These are phyloP conservation scores for Cryptosporidium bovis DNA, from an alignment of 169 alveolate genomes.

Conservation along the genomic window DNA sequence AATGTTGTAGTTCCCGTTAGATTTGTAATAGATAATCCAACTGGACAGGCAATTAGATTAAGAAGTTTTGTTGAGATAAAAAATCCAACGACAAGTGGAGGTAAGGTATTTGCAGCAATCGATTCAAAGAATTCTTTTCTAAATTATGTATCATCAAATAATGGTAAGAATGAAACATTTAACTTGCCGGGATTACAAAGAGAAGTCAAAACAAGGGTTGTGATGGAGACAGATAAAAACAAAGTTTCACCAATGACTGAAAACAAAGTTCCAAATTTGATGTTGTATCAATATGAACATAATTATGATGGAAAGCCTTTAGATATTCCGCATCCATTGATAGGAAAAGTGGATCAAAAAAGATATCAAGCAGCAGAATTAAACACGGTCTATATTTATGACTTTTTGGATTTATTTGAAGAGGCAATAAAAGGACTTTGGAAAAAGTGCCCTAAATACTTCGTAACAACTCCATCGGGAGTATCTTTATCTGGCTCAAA, in stretches of 20 bases:
- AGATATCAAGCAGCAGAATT: slow-evolving; percentile 75
- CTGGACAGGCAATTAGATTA: slow-evolving; percentile 76
- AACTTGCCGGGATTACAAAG: slow-evolving; percentile 17
- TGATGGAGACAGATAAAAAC: neutral
- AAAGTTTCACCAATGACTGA: neutral
- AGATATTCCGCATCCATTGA: slow-evolving; percentile 76
- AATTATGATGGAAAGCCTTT: slow-evolving; percentile 77
- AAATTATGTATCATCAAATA: slow-evolving; percentile 18
- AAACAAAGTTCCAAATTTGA: slow-evolving; percentile 10
- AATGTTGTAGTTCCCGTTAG: slow-evolving; percentile 75
- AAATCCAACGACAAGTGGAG: slow-evolving; percentile 78
- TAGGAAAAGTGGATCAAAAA: slow-evolving; percentile 75
- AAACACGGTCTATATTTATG: slow-evolving; percentile 78
- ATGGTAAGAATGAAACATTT: slow-evolving; percentile 1
- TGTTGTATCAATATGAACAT: slow-evolving; percentile 52
- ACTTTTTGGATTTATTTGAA: slow-evolving; percentile 78
- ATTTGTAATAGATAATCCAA: slow-evolving; percentile 76
- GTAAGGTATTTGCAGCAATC: slow-evolving; percentile 75
- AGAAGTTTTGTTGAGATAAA: slow-evolving; percentile 75
- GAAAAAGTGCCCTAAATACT: slow-evolving; percentile 78
- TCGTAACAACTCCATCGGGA: slow-evolving; percentile 62
- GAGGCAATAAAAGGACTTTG: slow-evolving; percentile 77
- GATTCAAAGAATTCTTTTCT: slow-evolving; percentile 50
- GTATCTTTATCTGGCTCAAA: slow-evolving; percentile 3
- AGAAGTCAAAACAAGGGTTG: slow-evolving; percentile 2